These are phyloP conservation scores for Syncephalastrum monosporum DNA, from an alignment of 371 early-diverging fungal species.

Conservation along the genomic window DNA sequence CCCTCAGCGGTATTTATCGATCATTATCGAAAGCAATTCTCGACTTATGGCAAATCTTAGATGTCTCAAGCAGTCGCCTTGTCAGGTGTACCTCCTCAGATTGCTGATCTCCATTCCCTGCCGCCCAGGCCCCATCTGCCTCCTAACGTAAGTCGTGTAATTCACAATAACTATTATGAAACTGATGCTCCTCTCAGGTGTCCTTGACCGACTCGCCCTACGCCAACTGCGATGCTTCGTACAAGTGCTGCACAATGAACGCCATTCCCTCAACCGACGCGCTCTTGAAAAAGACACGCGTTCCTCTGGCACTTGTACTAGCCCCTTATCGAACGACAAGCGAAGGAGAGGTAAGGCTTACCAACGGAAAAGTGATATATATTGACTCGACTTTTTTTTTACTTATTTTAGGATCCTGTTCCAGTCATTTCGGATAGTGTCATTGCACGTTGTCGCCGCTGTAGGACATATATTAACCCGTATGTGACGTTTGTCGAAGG, in stretches of 20 bases:
- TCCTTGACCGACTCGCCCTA: conserved; percentile 68
- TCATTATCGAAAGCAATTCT: not conserved
- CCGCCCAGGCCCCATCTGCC: conserved; percentile 61
- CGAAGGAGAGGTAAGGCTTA: conserved; percentile 50
- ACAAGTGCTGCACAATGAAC: conserved; percentile 88
- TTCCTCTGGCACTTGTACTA: conserved; percentile 88
- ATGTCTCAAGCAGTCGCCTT: conserved; percentile 42
- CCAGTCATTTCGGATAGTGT: conserved; percentile 82
- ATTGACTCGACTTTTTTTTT: conserved; percentile 1
- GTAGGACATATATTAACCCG: conserved; percentile 96
- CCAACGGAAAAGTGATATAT: not conserved
- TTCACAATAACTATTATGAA: not conserved
- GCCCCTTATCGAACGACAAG: conserved; percentile 77
- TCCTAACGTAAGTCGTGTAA: conserved; percentile 42
- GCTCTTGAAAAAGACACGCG: conserved; percentile 77
- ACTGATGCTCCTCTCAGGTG: conserved; percentile 35
- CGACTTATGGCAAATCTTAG: conserved; percentile 4
- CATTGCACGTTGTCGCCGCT: conserved; percentile 93
- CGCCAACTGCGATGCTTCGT: conserved; percentile 71
- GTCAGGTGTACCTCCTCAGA: conserved; percentile 56
- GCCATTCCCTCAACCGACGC: conserved; percentile 82
- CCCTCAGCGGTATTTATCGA: conserved; percentile 9
- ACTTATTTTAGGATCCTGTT: conserved; percentile 60
- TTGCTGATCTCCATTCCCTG: conserved; percentile 53
- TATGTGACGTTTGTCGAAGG: conserved; percentile 92